Conservation (phyloP, 768 basidiomycete species). For the Nidularia sp. region DNA sequence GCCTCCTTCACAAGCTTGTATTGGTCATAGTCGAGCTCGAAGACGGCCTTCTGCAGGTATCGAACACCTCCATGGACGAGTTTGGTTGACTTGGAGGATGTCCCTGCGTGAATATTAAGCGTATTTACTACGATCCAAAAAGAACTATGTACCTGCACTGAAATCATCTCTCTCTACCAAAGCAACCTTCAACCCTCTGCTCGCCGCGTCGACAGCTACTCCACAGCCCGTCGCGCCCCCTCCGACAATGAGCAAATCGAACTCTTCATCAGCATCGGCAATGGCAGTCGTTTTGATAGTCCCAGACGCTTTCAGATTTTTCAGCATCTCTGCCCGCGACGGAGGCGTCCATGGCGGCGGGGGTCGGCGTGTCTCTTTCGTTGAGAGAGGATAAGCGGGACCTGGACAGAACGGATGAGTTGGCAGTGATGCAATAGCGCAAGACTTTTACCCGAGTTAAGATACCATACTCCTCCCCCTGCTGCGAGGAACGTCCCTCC, state of each 20-base stretch:
- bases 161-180: constrained; percentile 94
- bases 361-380: constrained; percentile 62
- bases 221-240: constrained; percentile 97
- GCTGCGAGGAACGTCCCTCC: constrained; percentile 49
- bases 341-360: constrained; percentile 82
- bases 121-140: background rate
- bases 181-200: constrained; percentile 86
- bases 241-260: constrained; percentile 83
- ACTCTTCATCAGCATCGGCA: constrained; percentile 34
- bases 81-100: constrained; percentile 96
- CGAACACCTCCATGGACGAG: constrained; percentile 97
- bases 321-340: constrained; percentile 60
- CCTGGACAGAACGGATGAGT: too few relatives aligned
- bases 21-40: constrained; percentile 94
- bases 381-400: constrained; percentile 60
- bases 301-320: constrained; percentile 46
- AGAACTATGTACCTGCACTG: constrained; percentile 57
- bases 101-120: constrained; percentile 47
- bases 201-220: constrained; percentile 93
- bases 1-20: constrained; percentile 97
- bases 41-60: constrained; percentile 94
- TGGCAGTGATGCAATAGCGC: too few relatives aligned
- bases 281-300: constrained; percentile 7
- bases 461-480: constrained; percentile 64
- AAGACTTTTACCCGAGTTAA: constrained; percentile 51